Percentiles rank a stretch among this genome's conserved stretches.
Conservation (phyloP, 2,329 filamentous ascomycete species). For the Didymella pinodella region DNA sequence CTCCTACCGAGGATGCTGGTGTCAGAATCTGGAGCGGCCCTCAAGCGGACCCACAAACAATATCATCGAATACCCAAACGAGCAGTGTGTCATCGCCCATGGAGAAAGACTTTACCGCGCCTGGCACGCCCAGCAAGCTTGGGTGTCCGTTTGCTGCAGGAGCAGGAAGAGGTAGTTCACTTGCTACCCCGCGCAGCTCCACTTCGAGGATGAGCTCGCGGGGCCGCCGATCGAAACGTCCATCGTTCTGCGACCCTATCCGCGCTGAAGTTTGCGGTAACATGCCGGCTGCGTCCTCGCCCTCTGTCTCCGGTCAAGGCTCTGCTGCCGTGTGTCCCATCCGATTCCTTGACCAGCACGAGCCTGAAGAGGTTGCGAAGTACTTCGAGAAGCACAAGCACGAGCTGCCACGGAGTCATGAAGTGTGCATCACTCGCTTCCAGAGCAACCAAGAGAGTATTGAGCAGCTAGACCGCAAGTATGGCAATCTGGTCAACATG, state of each 20-base stretch:
- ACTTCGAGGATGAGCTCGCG: slow-evolving; percentile 48
- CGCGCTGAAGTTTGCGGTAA: slow-evolving; percentile 53
- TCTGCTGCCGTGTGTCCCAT: slow-evolving; percentile 81
- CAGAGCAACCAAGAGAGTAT: slow-evolving; percentile 87
- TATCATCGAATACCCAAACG: slow-evolving; percentile 36
- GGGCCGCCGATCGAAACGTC: slow-evolving; percentile 50
- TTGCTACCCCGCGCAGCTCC: slow-evolving; percentile 54
- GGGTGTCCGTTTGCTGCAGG: slow-evolving; percentile 78
- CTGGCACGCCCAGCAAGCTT: slow-evolving; percentile 79
- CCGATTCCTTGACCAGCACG: slow-evolving; percentile 89
- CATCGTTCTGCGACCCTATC: slow-evolving; percentile 54
- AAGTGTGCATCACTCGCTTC: slow-evolving; percentile 88
- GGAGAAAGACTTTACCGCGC: slow-evolving; percentile 90
- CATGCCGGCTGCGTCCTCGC: slow-evolving; percentile 53
- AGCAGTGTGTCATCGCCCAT: slow-evolving; percentile 58
- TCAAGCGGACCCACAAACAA: slow-evolving; percentile 41
- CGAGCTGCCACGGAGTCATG: slow-evolving; percentile 90
- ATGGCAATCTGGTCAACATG: slow-evolving; percentile 91
- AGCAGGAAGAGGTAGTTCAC: slow-evolving; percentile 55
- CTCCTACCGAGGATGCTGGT: slow-evolving; percentile 34
- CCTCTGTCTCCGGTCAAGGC: slow-evolving; percentile 55
- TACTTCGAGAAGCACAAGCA: slow-evolving; percentile 97
- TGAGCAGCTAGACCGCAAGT: slow-evolving; percentile 89
- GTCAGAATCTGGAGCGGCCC: slow-evolving; percentile 55
- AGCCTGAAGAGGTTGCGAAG: slow-evolving; percentile 88